Conservation (phyloP, 2,329 filamentous ascomycete genomes). For the Aureobasidium sp. region DNA sequence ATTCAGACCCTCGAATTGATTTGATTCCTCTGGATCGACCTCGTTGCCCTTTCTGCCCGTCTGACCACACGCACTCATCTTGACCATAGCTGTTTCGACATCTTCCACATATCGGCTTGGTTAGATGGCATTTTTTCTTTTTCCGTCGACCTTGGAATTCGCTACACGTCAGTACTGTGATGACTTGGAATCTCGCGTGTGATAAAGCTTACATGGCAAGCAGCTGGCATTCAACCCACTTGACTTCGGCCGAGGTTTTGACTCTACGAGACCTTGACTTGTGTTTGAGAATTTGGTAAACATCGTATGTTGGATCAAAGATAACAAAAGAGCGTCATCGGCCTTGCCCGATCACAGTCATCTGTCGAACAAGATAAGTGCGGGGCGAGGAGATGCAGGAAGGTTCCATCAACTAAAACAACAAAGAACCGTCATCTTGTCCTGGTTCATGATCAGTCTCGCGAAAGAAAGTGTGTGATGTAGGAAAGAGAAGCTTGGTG, state of each 20-base stretch:
- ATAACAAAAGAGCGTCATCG: no score
- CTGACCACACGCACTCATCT: background rate
- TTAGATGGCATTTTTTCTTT: slow-evolving; percentile 18
- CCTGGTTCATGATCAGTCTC: background rate
- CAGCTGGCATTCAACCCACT: slow-evolving; percentile 12
- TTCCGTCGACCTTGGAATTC: slow-evolving; percentile 15
- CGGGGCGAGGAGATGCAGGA: background rate
- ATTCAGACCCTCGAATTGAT: background rate
- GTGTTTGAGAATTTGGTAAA: slow-evolving; percentile 15
- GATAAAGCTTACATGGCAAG: slow-evolving; percentile 15
- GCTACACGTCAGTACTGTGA: background rate
- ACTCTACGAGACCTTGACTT: slow-evolving; percentile 8
- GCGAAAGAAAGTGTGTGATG: background rate
- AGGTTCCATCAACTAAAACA: background rate
- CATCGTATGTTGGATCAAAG: background rate
- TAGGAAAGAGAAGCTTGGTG: background rate
- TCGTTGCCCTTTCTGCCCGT: background rate
- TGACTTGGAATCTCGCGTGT: background rate
- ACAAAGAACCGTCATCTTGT: background rate
- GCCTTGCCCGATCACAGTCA: background rate
- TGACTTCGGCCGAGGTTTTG: slow-evolving; percentile 4
- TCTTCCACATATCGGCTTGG: slow-evolving; percentile 13
- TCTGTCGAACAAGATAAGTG: background rate
- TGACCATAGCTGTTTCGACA: slow-evolving; percentile 15
- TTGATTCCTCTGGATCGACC: background rate